Evolutionary conservation across 371 early-diverging fungal genomes (phyloP).

Genomic region (Mucor irregularis): DNA sequence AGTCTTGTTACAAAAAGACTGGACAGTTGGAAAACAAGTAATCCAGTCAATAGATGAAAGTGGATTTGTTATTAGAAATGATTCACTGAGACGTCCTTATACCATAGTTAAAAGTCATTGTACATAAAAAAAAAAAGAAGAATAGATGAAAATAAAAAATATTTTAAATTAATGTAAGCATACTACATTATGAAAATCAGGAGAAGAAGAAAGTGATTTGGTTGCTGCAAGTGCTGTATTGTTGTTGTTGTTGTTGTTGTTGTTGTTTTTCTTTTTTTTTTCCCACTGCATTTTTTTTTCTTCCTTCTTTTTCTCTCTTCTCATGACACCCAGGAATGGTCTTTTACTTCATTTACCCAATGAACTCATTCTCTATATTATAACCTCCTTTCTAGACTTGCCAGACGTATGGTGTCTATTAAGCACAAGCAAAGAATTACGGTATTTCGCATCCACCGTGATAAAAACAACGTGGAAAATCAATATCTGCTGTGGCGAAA

Average conservation of each 20-base stretch:
- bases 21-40: constrained; percentile 26
- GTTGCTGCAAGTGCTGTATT: too few relatives aligned
- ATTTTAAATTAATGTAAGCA: background rate
- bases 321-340: background rate
- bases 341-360: constrained; percentile 33
- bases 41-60: constrained; percentile 31
- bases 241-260: too few relatives aligned
- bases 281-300: constrained; percentile 6
- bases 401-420: constrained; percentile 39
- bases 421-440: constrained; percentile 31
- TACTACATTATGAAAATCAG: background rate
- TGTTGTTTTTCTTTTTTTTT: constrained; percentile 9
- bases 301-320: background rate
- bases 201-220: background rate
- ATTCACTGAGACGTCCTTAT: constrained; percentile 32
- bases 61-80: constrained; percentile 35
- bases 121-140: constrained; percentile 13
- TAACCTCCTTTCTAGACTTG: constrained; percentile 36
- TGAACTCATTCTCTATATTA: constrained; percentile 40
- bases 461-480: constrained; percentile 43
- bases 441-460: constrained; percentile 32
- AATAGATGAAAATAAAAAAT: background rate
- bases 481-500: constrained; percentile 19
- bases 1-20: constrained; percentile 24
- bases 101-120: constrained; percentile 31